These are phyloP conservation scores for Cladorrhinum sp. DNA, from an alignment of 2,329 filamentous ascomycete genomes.

Conservation along the genomic window DNA sequence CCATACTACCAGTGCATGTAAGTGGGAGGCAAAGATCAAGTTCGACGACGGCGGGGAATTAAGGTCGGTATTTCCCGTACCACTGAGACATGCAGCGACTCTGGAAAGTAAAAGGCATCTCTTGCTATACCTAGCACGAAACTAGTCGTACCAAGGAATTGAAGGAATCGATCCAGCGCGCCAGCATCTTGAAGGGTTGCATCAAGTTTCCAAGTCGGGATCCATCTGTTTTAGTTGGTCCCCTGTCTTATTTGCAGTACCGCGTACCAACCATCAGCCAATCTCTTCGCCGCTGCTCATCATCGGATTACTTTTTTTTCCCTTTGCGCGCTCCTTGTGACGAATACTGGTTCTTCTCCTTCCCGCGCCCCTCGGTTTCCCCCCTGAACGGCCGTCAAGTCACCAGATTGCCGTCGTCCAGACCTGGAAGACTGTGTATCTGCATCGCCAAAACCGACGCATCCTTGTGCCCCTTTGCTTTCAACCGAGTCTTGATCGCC, in stretches of 20 bases:
- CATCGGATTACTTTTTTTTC: slow-evolving; percentile 21
- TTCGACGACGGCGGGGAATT: background rate
- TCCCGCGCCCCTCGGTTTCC: slow-evolving; percentile 13
- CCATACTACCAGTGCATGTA: background rate
- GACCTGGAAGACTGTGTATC: slow-evolving; percentile 8
- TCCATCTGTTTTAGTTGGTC: slow-evolving; percentile 9
- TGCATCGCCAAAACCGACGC: background rate
- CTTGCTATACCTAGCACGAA: background rate
- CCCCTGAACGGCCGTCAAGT: background rate
- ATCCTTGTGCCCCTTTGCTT: slow-evolving; percentile 7
- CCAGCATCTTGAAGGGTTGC: background rate
- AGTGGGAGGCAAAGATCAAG: background rate
- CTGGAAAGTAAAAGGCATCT: background rate
- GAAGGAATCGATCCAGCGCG: background rate
- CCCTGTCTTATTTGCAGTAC: slow-evolving; percentile 8
- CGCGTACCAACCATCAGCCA: slow-evolving; percentile 16
- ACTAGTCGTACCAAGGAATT: background rate
- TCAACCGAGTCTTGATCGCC: slow-evolving; percentile 10
- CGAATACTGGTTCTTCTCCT: slow-evolving; percentile 11
- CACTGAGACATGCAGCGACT: background rate
- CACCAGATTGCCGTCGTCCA: background rate
- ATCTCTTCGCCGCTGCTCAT: slow-evolving; percentile 19
- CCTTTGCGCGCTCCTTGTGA: slow-evolving; percentile 21
- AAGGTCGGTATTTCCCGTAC: background rate
- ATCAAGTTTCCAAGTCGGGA: slow-evolving; percentile 6